Evolutionary conservation across 371 early-diverging fungal species (phyloP).

Genomic region (Mucor circinelloides): DNA sequence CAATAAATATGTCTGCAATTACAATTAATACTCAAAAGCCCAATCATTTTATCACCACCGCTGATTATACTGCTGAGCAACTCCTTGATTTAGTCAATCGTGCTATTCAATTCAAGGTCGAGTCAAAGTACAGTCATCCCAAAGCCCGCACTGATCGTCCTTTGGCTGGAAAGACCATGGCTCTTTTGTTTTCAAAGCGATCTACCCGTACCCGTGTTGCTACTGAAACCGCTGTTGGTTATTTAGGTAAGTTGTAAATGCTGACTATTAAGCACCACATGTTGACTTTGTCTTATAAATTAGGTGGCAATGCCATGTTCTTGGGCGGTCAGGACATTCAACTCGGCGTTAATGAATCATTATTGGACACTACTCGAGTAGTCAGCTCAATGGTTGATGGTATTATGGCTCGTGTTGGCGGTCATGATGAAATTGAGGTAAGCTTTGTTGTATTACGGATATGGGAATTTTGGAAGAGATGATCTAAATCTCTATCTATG

Average conservation of each 20-base stretch:
- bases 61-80: slow-evolving; percentile 51
- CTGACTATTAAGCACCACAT: background rate
- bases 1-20: slow-evolving; percentile 16
- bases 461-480: background rate
- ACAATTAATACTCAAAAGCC: slow-evolving; percentile 30
- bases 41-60: slow-evolving; percentile 51
- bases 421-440: slow-evolving; percentile 87
- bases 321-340: slow-evolving; percentile 94
- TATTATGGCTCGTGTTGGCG: slow-evolving; percentile 90
- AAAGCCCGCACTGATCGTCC: slow-evolving; percentile 54
- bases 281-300: background rate
- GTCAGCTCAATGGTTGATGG: slow-evolving; percentile 93
- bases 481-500: slow-evolving; percentile 3
- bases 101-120: slow-evolving; percentile 49
- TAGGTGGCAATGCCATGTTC: slow-evolving; percentile 94
- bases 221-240: slow-evolving; percentile 88
- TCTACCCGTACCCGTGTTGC: slow-evolving; percentile 96
- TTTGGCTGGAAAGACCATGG: slow-evolving; percentile 77
- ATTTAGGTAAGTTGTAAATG: slow-evolving; percentile 60
- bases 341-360: slow-evolving; percentile 89
- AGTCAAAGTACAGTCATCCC: slow-evolving; percentile 41
- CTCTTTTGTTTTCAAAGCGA: slow-evolving; percentile 90
- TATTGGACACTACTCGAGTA: slow-evolving; percentile 87
- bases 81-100: slow-evolving; percentile 45
- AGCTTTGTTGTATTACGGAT: background rate